Evolutionary conservation across 176 grass and related monocot species (phyloP), one percentile per base, ranked within the genome.

Genomic region (Avena eriantha): DNA sequence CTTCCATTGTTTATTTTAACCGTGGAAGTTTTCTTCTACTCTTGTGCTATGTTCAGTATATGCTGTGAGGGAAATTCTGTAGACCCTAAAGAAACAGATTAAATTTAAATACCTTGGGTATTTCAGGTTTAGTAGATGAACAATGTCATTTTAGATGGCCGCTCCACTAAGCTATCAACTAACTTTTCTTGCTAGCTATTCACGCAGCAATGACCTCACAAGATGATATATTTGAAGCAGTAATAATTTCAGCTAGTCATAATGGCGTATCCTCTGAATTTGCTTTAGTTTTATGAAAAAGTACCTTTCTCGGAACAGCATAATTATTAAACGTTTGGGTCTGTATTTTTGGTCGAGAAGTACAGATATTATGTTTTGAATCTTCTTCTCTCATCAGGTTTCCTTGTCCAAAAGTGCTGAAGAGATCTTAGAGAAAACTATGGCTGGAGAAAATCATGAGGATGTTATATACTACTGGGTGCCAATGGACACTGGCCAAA

Each of bases 401-500:
- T 94, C 94, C 83, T 88, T 99, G 80, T 96, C 97, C 86, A 88
- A 58, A 88, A 93, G 22, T 67, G 94, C 94, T 69, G 97, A 96
- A 90, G 63, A 91, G 79, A 87, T 84, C 47, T 83, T 99, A 50
- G 97, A 96, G 92, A 59, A 77, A 23, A 92, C 86, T 77, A 82
- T 86, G 45, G 79, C 78, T 33, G 76, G 46, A 74, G 76, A 94
- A 90, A 94, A 88, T 84, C 80, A 80, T 41, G 97, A 90, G 82
- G 97, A 99, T 91, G 80, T 77, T 70, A 76, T 99, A 74, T 96
- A 90, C 90, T 99, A 93, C 87, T 96, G 97, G 97, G 85, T 78
- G 59, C 84, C 75, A 36, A 86, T 96, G 79, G 89, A 86, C 76
- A 73, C 67, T 29, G 85, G 84, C 73, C 85, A 86, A 83, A 91